Evolutionary conservation across 495 filamentous ascomycete species (phyloP).

Genomic region (Hamigera avellanea): DNA sequence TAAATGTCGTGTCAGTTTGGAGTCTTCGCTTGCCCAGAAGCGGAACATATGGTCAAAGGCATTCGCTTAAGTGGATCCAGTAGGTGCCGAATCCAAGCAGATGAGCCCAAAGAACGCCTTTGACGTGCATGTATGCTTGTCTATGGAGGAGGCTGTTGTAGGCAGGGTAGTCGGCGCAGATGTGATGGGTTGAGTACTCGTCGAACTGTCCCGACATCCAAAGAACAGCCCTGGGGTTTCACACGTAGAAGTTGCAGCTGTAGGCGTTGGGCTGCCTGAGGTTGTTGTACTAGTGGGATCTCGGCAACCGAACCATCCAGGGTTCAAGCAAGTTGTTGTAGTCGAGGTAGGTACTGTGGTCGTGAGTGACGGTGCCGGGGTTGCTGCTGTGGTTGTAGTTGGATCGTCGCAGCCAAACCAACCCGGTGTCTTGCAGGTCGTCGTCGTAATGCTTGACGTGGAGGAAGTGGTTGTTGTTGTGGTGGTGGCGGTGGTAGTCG

Average conservation of each 20-base stretch:
- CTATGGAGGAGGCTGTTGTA: conserved; percentile 2
- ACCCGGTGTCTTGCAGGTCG: conserved; percentile 78
- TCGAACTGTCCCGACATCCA: conserved; percentile 38
- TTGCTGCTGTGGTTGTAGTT: conserved; percentile 20
- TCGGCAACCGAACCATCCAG: conserved; percentile 63
- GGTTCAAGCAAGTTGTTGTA: conserved; percentile 42
- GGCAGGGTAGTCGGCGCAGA: conserved; percentile 13
- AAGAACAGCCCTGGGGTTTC: conserved; percentile 44
- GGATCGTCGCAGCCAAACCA: conserved; percentile 43
- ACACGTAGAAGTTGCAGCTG: conserved; percentile 27
- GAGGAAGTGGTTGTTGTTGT: conserved; percentile 41
- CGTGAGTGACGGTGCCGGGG: conserved; percentile 15
- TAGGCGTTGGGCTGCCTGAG: conserved; percentile 22
- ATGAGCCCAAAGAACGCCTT: conserved; percentile 13
- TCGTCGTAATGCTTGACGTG: conserved; percentile 40
- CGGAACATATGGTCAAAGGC: no score
- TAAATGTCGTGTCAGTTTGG: no score
- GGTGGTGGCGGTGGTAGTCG: conserved; percentile 34
- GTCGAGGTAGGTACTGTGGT: conserved; percentile 11
- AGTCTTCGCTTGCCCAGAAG: no score
- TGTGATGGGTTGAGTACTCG: conserved; percentile 24
- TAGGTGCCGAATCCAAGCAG: conserved; percentile 4
- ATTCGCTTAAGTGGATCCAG: no score
- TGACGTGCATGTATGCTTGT: conserved; percentile 5
- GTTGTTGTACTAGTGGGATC: conserved; percentile 39